Percentiles rank a stretch among this genome's conserved stretches.
Evolutionary conservation across 2,329 filamentous ascomycete genomes (phyloP).

Genomic region (Fusarium algeriense): DNA sequence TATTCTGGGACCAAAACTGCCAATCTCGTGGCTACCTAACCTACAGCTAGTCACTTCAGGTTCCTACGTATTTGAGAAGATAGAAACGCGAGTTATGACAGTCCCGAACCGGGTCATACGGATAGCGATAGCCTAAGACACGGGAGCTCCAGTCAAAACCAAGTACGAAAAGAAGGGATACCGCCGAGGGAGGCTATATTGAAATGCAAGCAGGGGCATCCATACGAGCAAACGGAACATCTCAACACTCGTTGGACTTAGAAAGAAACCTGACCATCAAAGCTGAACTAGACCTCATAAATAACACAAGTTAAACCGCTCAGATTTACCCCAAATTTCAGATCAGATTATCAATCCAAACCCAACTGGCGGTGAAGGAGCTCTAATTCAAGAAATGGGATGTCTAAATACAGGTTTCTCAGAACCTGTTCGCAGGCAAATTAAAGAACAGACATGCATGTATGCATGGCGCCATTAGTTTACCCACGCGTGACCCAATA

Average conservation of each 20-base stretch:
- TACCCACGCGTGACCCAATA: conserved; percentile 13
- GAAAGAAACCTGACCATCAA: background rate
- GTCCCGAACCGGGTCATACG: conserved; percentile 3
- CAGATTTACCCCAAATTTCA: conserved; percentile 24
- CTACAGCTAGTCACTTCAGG: background rate
- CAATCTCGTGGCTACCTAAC: conserved; percentile 1
- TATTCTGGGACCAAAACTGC: background rate
- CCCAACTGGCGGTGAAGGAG: conserved; percentile 45
- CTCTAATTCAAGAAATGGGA: conserved; percentile 24
- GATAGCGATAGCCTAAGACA: background rate
- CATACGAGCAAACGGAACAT: background rate
- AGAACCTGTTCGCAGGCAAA: conserved; percentile 34
- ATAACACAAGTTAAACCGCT: conserved; percentile 26
- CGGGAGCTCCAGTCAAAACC: background rate
- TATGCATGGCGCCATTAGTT: conserved; percentile 39
- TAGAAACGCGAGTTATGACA: conserved; percentile 4
- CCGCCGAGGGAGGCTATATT: conserved; percentile 3
- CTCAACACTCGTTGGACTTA: background rate
- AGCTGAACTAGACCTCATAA: background rate
- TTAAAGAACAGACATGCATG: conserved; percentile 42
- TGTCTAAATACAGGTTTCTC: conserved; percentile 27
- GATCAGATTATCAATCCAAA: conserved; percentile 19
- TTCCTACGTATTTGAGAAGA: conserved; percentile 2
- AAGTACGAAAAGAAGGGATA: conserved; percentile 7
- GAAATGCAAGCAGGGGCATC: conserved; percentile 5